A percentile compares a stretch with the other conserved stretches of the same genome.
These are phyloP conservation scores for Aspergillus ellipticus DNA, from an alignment of 495 filamentous ascomycete species.

Conservation along the genomic window DNA sequence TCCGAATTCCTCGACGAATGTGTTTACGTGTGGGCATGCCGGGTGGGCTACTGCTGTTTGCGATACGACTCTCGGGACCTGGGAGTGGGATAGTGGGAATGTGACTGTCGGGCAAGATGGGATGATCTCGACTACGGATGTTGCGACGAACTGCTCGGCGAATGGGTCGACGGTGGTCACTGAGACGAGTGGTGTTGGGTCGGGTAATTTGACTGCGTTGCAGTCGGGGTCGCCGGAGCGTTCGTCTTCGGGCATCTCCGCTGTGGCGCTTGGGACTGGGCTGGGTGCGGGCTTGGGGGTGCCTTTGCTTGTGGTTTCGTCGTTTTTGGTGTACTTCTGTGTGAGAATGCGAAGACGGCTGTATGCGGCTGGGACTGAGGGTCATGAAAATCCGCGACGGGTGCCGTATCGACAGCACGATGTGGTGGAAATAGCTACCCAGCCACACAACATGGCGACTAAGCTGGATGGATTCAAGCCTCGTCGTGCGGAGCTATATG, in stretches of 20 bases:
- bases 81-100: conserved; percentile 5
- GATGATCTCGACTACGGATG: not conserved
- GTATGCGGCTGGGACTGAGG: not conserved
- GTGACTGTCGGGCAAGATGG: conserved; percentile 1
- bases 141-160: not conserved
- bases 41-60: conserved; percentile 9
- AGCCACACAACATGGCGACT: not conserved
- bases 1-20: not conserved
- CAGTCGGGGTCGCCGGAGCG: not conserved
- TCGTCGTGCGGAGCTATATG: not conserved
- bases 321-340: not conserved
- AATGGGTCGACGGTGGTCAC: not conserved
- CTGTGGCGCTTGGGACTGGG: not conserved
- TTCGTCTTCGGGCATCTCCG: not conserved
- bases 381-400: not conserved
- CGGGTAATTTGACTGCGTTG: not conserved
- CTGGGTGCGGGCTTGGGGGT: not conserved
- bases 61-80: not conserved
- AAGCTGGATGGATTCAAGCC: not conserved
- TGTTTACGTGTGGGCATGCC: conserved; percentile 4
- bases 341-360: not conserved
- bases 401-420: not conserved
- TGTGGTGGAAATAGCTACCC: not conserved
- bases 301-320: not conserved
- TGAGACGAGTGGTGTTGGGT: not conserved